These are phyloP conservation scores for Coelastrella sp. DNA, from an alignment of 139 green algal species.

Conservation along the genomic window DNA sequence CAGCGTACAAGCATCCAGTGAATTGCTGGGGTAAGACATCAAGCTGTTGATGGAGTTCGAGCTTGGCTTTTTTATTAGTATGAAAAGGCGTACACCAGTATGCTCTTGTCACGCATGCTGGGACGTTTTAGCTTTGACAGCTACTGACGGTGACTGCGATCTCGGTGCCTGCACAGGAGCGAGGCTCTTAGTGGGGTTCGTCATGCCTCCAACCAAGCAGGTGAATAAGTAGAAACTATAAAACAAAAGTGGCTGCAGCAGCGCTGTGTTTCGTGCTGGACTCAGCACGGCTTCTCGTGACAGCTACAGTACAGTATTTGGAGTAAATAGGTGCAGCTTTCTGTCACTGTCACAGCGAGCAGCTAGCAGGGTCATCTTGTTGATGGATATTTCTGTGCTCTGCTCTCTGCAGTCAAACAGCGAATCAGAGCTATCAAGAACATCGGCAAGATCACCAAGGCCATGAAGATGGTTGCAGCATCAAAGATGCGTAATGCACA, in stretches of 20 bases:
- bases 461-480: slow-evolving; percentile 99
- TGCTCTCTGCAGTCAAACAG: slow-evolving; percentile 87
- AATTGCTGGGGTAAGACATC: slow-evolving; percentile 31
- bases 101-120: too few species aligned
- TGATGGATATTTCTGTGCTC: too few species aligned
- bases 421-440: slow-evolving; percentile 97
- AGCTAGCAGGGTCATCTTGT: too few species aligned
- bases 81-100: too few species aligned
- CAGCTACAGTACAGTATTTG: too few species aligned
- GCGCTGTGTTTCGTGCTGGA: too few species aligned
- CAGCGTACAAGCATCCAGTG: not conserved
- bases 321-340: too few species aligned
- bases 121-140: too few species aligned
- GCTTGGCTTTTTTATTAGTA: too few species aligned
- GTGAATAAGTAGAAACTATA: slow-evolving; percentile 30
- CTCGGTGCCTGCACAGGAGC: slow-evolving; percentile 27
- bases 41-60: too few species aligned
- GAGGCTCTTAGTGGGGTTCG: slow-evolving; percentile 52
- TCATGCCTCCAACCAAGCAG: slow-evolving; percentile 68
- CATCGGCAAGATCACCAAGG: slow-evolving; percentile 99
- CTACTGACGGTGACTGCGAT: slow-evolving; percentile 24
- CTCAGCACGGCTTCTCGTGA: too few species aligned
- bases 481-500: slow-evolving; percentile 96
- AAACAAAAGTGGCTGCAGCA: not conserved
- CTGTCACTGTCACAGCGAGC: too few species aligned